phyloP scores from a whole-genome alignment of 2,329 filamentous ascomycete species.

The Stagonosporopsis rhizophila region DNA sequence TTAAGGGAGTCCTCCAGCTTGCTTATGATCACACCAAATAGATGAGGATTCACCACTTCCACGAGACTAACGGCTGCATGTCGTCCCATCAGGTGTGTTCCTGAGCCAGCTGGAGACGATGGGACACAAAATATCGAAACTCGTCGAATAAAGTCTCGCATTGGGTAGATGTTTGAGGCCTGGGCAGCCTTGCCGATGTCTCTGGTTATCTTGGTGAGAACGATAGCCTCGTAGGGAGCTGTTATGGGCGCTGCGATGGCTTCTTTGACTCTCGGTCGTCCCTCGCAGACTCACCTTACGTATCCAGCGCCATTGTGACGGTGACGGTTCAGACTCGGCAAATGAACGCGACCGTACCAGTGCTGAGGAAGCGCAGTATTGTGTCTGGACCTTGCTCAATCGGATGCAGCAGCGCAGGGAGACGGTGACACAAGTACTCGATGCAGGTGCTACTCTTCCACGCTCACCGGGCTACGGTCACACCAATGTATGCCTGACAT shows the following conservation, averaged over 20 bases:
- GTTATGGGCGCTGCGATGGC: constrained; percentile 5
- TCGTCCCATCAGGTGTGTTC: neutral
- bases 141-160: neutral
- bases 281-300: constrained; percentile 12
- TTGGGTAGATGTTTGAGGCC: neutral
- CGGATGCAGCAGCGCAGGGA: constrained; percentile 8
- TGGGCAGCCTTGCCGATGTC: neutral
- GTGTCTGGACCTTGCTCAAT: constrained; percentile 13
- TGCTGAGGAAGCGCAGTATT: constrained; percentile 6
- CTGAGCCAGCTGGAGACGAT: constrained; percentile 1
- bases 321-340: constrained; percentile 2
- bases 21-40: neutral
- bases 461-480: constrained; percentile 3
- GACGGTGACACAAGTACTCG: constrained; percentile 8
- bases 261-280: constrained; percentile 6
- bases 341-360: constrained; percentile 1
- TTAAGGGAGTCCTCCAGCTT: constrained; percentile 7
- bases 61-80: constrained; percentile 1
- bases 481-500: constrained; percentile 15
- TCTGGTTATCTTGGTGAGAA: neutral
- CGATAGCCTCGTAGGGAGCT: constrained; percentile 4
- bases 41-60: constrained; percentile 7
- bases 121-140: constrained; percentile 7
- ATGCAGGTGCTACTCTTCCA: constrained; percentile 10
- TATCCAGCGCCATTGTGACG: constrained; percentile 12